Evolutionary conservation across 2,329 filamentous ascomycete species (phyloP), one percentile per base, ranked within the genome.

Genomic region (Fusarium phyllophilum): DNA sequence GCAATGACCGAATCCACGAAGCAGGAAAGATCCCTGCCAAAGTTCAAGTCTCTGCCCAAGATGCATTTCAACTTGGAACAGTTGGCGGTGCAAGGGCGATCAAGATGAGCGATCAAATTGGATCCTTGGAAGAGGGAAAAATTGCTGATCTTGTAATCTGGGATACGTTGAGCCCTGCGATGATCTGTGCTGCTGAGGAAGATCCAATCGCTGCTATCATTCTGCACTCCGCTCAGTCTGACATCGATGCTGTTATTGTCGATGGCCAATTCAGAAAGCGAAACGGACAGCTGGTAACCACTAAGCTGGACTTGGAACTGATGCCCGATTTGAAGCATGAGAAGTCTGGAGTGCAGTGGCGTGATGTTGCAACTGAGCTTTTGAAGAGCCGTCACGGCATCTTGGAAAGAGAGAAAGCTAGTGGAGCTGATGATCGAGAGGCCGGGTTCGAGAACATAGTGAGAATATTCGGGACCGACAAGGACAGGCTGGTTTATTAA

Each of bases 241-340:
- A 68, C 3, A 63, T 68, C 5, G 42, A 69, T 1, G 36, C 64
- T 3, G 65, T 68, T 6, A 63, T 68, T 14, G 64, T 69, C 3
- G 49, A 69, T 38, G 66, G 66, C 0, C 42, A 69, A 14, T 68
- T 69, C 20, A 69, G 36, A 24, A 68, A 68, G n/a, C 56, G 66
- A 4, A 29, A 45, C 20, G 49, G 66, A 1, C 14, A 22, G 1
- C 15, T 68, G 8, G 14, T 3, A 26, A 4, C 33, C 0, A 33
- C 39, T 9, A 51, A 69, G 20, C 24, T 68, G 1, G 33, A 68
- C 9, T 14, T 63, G 2, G 6, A 8, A 1, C 3, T 69, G 1
- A 20, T 38, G 0, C 42, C 56, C 2, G 18, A 45, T 8, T 8
- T 68, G 26, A 18, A 51, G 24, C 20, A 15, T 2, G 31, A 63